Evolutionary conservation across 306 rosid species (phyloP).

Genomic region (Sophora flavescens): DNA sequence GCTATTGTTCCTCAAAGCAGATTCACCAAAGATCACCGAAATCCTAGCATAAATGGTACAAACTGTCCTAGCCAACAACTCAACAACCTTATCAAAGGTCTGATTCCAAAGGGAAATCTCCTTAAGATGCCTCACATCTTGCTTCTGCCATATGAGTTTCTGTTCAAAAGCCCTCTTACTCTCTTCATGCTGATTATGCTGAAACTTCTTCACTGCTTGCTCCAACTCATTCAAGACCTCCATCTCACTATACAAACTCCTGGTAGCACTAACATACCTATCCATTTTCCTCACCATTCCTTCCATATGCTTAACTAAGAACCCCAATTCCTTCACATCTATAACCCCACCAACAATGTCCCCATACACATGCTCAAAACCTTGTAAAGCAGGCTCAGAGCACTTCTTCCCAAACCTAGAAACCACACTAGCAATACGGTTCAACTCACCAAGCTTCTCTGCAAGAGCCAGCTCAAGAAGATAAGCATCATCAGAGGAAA

Average conservation of each 20-base stretch:
- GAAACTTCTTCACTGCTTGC: constrained; percentile 86
- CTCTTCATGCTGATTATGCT: constrained; percentile 88
- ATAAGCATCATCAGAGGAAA: constrained; percentile 65
- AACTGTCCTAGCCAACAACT: constrained; percentile 80
- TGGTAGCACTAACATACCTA: constrained; percentile 78
- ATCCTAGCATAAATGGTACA: constrained; percentile 84
- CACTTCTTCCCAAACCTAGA: constrained; percentile 87
- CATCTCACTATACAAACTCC: constrained; percentile 79
- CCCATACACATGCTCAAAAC: constrained; percentile 86
- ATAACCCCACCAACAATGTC: constrained; percentile 79
- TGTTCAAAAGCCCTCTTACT: constrained; percentile 80
- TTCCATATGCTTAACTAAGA: constrained; percentile 91
- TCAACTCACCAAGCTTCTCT: constrained; percentile 87
- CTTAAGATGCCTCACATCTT: constrained; percentile 84
- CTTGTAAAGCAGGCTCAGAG: constrained; percentile 80
- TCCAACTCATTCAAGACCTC: constrained; percentile 87
- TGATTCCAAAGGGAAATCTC: constrained; percentile 87
- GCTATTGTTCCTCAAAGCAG: constrained; percentile 50
- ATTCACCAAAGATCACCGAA: constrained; percentile 63
- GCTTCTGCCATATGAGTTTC: constrained; percentile 82
- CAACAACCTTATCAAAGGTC: constrained; percentile 83
- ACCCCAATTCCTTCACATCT: constrained; percentile 79
- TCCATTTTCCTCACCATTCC: constrained; percentile 92
- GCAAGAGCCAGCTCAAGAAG: constrained; percentile 85
- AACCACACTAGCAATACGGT: constrained; percentile 73